Evolutionary conservation across 2,329 filamentous ascomycete genomes (phyloP).

Genomic region (Juglanconis juglandina): DNA sequence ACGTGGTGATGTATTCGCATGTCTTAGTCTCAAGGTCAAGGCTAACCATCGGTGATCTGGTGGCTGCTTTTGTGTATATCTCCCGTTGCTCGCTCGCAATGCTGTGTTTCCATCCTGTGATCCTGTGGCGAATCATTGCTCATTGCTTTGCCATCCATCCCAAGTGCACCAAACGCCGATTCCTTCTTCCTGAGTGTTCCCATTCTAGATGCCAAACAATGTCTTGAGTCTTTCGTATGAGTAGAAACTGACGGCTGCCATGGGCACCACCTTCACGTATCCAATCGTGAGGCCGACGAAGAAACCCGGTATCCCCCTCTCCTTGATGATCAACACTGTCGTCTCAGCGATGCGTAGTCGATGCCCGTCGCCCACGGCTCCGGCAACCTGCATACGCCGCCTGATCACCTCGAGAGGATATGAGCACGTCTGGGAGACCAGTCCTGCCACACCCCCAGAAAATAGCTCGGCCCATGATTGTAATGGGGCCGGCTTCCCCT

Average conservation of each 20-base stretch:
- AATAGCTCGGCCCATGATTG: constrained; percentile 83
- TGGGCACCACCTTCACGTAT: constrained; percentile 89
- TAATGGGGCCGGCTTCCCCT: constrained; percentile 66
- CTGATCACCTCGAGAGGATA: constrained; percentile 93
- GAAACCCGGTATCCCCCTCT: constrained; percentile 77
- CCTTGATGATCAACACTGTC: constrained; percentile 66
- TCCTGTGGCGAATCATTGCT: background rate
- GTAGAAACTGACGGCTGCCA: constrained; percentile 71
- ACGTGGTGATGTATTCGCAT: background rate
- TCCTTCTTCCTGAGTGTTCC: background rate
- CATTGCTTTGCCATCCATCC: constrained; percentile 14
- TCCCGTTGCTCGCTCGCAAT: background rate
- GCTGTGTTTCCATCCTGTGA: background rate
- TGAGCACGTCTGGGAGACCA: constrained; percentile 86
- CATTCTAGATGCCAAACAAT: constrained; percentile 59
- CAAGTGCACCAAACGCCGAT: constrained; percentile 14
- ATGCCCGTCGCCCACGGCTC: constrained; percentile 86
- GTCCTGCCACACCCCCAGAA: constrained; percentile 79
- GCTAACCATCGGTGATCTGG: background rate
- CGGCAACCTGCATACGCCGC: constrained; percentile 92
- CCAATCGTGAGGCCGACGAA: constrained; percentile 92
- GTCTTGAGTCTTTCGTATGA: constrained; percentile 64
- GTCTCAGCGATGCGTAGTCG: constrained; percentile 77
- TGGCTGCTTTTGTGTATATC: background rate
- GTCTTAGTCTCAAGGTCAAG: background rate